Percentiles rank a stretch among this genome's conserved stretches.
phyloP scores from a whole-genome alignment of 31 red algal species.

The Asparagopsis taxiformis region DNA sequence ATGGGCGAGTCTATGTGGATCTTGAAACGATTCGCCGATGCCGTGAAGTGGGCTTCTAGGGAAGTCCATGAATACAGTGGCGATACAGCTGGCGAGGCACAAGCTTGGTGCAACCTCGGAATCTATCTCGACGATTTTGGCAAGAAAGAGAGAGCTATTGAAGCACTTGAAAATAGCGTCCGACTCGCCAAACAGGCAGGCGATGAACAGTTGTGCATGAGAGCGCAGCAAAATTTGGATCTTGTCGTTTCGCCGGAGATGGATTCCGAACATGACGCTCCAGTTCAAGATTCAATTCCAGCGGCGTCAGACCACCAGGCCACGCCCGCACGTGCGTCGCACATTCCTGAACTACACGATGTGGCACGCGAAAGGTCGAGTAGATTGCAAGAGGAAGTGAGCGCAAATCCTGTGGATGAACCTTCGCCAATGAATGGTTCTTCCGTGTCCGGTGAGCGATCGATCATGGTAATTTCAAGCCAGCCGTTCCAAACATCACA shows the following conservation, averaged over 20 bases:
- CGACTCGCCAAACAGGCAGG: constrained; percentile 36
- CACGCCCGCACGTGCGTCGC: too few relatives aligned
- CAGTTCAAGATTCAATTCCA: not conserved
- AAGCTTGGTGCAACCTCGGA: constrained; percentile 71
- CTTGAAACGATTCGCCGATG: constrained; percentile 40
- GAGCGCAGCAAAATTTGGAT: constrained; percentile 43
- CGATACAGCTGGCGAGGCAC: constrained; percentile 57
- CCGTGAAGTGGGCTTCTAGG: constrained; percentile 57
- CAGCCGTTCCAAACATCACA: too few relatives aligned
- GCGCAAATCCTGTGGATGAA: too few relatives aligned
- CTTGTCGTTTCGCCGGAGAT: constrained; percentile 12
- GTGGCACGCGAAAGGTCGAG: too few relatives aligned
- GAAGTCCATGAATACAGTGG: constrained; percentile 40
- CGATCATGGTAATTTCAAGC: too few relatives aligned
- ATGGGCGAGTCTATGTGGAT: constrained; percentile 50
- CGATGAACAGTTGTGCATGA: constrained; percentile 17
- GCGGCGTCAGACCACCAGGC: not conserved
- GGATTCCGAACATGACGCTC: not conserved
- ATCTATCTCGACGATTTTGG: constrained; percentile 67
- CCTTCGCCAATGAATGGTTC: too few relatives aligned
- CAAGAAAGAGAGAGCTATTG: constrained; percentile 50
- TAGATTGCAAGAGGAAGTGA: too few relatives aligned
- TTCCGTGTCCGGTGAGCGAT: too few relatives aligned
- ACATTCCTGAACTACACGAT: too few relatives aligned
- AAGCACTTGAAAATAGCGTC: constrained; percentile 45